Evolutionary conservation across 768 basidiomycete genomes (phyloP).

Genomic region (Gyrodon lividus): DNA sequence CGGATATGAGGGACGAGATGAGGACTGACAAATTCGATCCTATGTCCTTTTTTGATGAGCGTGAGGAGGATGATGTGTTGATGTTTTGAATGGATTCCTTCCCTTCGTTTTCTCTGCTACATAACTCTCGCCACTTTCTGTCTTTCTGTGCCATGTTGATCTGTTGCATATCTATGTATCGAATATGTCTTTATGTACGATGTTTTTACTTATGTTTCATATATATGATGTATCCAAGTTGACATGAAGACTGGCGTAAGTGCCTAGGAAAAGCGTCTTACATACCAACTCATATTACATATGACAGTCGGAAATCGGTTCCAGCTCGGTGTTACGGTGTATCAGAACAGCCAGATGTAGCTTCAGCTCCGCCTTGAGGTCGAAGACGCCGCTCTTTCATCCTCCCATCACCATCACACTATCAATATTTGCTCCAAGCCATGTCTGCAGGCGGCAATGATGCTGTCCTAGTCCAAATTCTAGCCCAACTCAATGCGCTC

Average conservation of each 20-base stretch:
- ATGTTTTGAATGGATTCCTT: not conserved
- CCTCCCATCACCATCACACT: slow-evolving; percentile 11
- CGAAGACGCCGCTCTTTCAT: slow-evolving; percentile 2
- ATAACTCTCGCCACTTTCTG: not conserved
- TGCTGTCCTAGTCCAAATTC: slow-evolving; percentile 68
- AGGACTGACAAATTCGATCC: slow-evolving; percentile 16
- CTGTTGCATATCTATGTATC: not conserved
- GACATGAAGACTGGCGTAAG: too few relatives aligned
- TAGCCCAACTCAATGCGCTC: slow-evolving; percentile 66
- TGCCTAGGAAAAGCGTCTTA: too few relatives aligned
- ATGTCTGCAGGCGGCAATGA: slow-evolving; percentile 40
- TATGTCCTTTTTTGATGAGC: slow-evolving; percentile 11
- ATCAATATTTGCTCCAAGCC: not conserved
- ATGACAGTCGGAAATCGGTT: too few relatives aligned
- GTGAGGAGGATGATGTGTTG: slow-evolving; percentile 9
- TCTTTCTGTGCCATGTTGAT: too few relatives aligned
- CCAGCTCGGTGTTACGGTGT: too few relatives aligned
- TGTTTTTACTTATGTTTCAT: too few relatives aligned
- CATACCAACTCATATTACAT: too few relatives aligned
- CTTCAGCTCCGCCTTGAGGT: not conserved
- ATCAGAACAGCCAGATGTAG: slow-evolving; percentile 2
- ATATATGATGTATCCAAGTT: not conserved
- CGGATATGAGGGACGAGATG: slow-evolving; percentile 19
- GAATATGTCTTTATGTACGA: not conserved
- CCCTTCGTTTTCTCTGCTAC: not conserved